phyloP scores from a whole-genome alignment of 2,329 filamentous ascomycete genomes.

The Claviceps digitariae region DNA sequence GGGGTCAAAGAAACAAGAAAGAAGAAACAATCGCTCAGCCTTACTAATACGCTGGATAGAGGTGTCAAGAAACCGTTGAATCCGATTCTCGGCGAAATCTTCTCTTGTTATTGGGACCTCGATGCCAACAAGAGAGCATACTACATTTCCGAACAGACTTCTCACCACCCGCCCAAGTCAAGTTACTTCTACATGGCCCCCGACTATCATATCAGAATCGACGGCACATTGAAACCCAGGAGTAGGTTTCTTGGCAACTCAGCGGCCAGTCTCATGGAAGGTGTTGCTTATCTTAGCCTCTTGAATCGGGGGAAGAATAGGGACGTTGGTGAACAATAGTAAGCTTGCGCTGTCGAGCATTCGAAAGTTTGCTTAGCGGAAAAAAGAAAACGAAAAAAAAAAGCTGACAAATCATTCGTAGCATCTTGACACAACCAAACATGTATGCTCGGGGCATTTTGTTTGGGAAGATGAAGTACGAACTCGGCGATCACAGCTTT shows the following conservation, averaged over 20 bases:
- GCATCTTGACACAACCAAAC: conserved; percentile 90
- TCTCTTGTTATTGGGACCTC: conserved; percentile 92
- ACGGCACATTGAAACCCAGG: conserved; percentile 86
- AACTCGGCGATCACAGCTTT: conserved; percentile 90
- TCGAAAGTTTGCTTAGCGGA: not conserved
- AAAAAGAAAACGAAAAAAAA: too few relatives aligned
- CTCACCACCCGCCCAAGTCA: conserved; percentile 94
- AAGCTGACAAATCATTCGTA: conserved; percentile 20
- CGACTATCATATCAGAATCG: conserved; percentile 84
- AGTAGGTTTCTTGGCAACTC: conserved; percentile 96
- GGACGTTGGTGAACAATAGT: conserved; percentile 74
- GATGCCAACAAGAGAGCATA: conserved; percentile 74
- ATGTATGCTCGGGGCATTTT: conserved; percentile 97
- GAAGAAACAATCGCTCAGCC: not conserved
- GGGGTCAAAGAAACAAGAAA: not conserved
- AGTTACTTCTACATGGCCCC: conserved; percentile 99
- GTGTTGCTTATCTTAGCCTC: conserved; percentile 74
- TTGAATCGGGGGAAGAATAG: conserved; percentile 59
- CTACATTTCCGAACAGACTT: conserved; percentile 96
- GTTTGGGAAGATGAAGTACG: conserved; percentile 99
- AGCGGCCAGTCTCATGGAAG: conserved; percentile 96
- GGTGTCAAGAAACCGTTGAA: conserved; percentile 98
- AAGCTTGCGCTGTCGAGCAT: conserved; percentile 25
- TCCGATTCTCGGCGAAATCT: conserved; percentile 88
- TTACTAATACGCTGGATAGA: conserved; percentile 29